A percentile compares a stretch with the other conserved stretches of the same genome.
These are phyloP conservation scores for Cystobasidium ongulense DNA, from an alignment of 768 basidiomycete genomes.

Conservation along the genomic window DNA sequence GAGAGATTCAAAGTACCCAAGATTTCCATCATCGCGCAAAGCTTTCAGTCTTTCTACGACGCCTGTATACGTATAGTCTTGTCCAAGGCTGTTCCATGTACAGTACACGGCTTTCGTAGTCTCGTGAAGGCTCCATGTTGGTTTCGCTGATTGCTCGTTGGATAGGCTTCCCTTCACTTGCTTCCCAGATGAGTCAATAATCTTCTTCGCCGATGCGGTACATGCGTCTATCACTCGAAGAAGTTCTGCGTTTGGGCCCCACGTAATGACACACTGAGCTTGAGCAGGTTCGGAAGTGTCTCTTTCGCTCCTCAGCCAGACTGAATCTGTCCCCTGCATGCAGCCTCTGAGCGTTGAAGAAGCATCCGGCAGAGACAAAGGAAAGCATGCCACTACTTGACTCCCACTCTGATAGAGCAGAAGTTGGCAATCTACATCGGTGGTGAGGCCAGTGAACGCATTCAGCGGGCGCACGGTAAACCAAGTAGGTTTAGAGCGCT, in stretches of 20 bases:
- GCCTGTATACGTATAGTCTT: constrained; percentile 28
- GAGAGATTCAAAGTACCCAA: constrained; percentile 24
- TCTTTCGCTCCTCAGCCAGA: constrained; percentile 16
- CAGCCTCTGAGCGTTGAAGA: constrained; percentile 14
- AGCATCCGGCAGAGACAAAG: background rate
- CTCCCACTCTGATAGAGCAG: background rate
- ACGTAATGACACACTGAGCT: constrained; percentile 1
- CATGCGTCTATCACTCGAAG: background rate
- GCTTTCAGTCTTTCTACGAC: constrained; percentile 31
- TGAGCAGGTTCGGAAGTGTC: background rate
- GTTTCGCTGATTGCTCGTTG: background rate
- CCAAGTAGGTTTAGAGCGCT: constrained; percentile 21
- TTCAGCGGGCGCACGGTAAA: background rate
- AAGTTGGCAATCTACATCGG: constrained; percentile 9
- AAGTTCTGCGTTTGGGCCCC: background rate
- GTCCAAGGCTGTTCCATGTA: constrained; percentile 40
- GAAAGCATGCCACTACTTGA: constrained; percentile 19
- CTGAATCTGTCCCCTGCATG: background rate
- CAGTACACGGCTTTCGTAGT: constrained; percentile 22
- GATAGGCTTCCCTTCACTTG: background rate
- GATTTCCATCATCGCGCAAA: background rate
- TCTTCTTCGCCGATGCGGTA: background rate
- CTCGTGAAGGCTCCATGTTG: background rate
- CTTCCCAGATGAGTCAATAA: background rate
- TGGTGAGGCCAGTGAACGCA: background rate